Conservation (phyloP, 331 rosid genomes). For the Ulmus americana region DNA sequence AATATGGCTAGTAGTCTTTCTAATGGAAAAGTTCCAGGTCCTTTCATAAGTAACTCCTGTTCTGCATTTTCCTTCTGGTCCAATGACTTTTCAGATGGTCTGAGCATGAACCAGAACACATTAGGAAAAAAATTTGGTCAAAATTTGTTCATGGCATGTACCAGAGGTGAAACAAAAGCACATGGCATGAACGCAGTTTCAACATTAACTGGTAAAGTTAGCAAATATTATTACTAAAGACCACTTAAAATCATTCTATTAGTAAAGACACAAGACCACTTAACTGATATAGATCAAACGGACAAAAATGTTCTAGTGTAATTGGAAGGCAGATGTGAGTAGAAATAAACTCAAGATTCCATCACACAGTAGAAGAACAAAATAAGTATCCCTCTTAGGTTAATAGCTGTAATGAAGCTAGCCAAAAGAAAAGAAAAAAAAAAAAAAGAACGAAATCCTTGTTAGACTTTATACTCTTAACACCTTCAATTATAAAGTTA, state of each 20-base stretch:
- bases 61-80: slow-evolving; percentile 73
- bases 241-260: not conserved
- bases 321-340: not conserved
- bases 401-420: not conserved
- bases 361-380: not conserved
- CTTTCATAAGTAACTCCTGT: slow-evolving; percentile 74
- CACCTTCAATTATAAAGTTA: not conserved
- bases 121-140: slow-evolving; percentile 9
- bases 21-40: slow-evolving; percentile 90
- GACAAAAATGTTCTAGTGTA: not conserved
- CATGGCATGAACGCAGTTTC: not conserved
- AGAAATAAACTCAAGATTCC: not conserved
- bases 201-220: not conserved
- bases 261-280: not conserved
- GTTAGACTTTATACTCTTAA: not conserved
- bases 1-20: slow-evolving; percentile 90
- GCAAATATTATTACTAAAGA: not conserved
- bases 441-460: not conserved
- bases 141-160: slow-evolving; percentile 2
- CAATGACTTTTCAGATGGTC: slow-evolving; percentile 53
- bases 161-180: not conserved
- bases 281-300: not conserved
- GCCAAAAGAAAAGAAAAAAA: not conserved
- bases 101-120: slow-evolving; percentile 27
- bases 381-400: not conserved